phyloP scores from a whole-genome alignment of 2,329 filamentous ascomycete genomes.

The Penicillium brasilianum region DNA sequence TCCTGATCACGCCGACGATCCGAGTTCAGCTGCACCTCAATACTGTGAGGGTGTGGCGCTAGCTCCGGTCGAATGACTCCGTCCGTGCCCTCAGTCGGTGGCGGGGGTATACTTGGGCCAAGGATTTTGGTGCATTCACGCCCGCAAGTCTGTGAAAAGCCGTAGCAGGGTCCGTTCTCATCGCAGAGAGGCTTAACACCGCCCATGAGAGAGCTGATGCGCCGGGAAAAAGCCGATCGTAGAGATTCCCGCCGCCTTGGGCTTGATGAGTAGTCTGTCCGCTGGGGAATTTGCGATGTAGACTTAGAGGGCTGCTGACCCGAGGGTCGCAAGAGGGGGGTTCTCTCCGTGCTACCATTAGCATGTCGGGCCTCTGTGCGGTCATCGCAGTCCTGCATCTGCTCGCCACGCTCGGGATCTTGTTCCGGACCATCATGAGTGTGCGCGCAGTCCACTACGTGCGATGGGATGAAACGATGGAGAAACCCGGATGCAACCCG shows the following conservation, averaged over 20 bases:
- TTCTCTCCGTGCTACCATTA: constrained; percentile 35
- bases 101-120: constrained; percentile 16
- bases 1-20: constrained; percentile 15
- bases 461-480: constrained; percentile 55
- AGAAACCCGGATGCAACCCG: constrained; percentile 51
- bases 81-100: constrained; percentile 16
- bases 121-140: constrained; percentile 62
- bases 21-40: constrained; percentile 25
- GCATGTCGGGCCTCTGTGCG: background rate
- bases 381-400: constrained; percentile 29
- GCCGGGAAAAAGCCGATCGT: constrained; percentile 43
- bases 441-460: constrained; percentile 56
- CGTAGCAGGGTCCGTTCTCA: constrained; percentile 64
- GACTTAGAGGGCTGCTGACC: constrained; percentile 28
- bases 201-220: constrained; percentile 56
- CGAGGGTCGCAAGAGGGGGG: constrained; percentile 35
- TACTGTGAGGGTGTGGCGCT: constrained; percentile 22
- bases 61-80: constrained; percentile 24
- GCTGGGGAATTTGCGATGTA: constrained; percentile 28
- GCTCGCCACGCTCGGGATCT: constrained; percentile 41
- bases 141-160: constrained; percentile 66
- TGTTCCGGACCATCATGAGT: constrained; percentile 45
- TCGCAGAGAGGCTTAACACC: constrained; percentile 59
- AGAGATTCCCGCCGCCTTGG: constrained; percentile 38
- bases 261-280: constrained; percentile 20